Base-by-base conservation (phyloP, 768 basidiomycete genomes). In the Kwoniella botswanensis region DNA sequence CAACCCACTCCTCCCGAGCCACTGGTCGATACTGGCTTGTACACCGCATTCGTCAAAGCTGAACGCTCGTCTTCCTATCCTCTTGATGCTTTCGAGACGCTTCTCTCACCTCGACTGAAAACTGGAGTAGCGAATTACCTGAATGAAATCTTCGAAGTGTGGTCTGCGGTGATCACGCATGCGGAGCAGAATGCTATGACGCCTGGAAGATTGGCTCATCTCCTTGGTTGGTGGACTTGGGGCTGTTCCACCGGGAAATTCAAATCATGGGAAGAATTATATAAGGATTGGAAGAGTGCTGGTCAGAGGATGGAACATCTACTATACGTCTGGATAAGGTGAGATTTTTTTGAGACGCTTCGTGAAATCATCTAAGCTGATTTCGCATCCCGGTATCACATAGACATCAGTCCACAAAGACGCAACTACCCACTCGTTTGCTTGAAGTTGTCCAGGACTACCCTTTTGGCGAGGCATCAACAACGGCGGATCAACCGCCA, bases 311-410 rank as follows among this genome's bases (percentile, higher is more conserved):
- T 71, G 18, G 73, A 78, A 59, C 79, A 80, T 56, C 53, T 79
- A 2, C 71, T 77, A 26, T 71, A 64, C 18, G 79, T 76, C 59
- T 79, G 79, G 79, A 76, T 79, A 29, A 63, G 79, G 79, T 79
- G 41, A 71, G 74, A 22, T n/a, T 2, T 35, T 21, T 42, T 43
- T 7, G 35, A 7, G 35, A 35, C 35, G 35, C 35, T 35, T 7
- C 35, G 35, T 35, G 12, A 43, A 52, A 2, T 17, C 0, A 52
- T 11, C 17, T 18, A 13, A 63, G 13, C 12, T 21, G 57, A n/a
- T 26, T 4, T 65, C 18, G 57, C 21, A 10, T 24, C 3, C 5
- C 12, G 52, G 12, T 5, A 22, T n/a, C 11, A 17, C 3, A 18
- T 52, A 79, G 79, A 43, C 46, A 69, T 60, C 74, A 79, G 63